phyloP scores from a whole-genome alignment of 1,284 basidiomycete genomes.

The Ustilago hordei region DNA sequence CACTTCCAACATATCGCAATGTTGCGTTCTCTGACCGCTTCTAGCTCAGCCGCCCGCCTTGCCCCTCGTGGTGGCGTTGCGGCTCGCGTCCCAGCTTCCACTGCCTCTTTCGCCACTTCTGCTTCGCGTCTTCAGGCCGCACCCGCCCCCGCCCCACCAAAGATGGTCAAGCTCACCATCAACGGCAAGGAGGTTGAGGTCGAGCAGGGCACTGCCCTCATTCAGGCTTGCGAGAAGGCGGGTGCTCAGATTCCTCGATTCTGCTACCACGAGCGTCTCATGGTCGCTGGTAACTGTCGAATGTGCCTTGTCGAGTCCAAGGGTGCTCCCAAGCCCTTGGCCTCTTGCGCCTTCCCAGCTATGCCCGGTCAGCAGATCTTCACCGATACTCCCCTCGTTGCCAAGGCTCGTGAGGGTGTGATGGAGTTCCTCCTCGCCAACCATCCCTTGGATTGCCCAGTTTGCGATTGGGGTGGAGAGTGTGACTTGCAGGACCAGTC shows the following conservation, averaged over 20 bases:
- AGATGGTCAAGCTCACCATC: constrained; percentile 69
- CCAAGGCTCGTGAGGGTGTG: constrained; percentile 90
- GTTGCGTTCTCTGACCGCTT: constrained; percentile 51
- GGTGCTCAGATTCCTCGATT: constrained; percentile 74
- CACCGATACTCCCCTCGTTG: constrained; percentile 93
- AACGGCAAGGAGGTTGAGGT: constrained; percentile 69
- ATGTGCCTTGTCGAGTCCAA: constrained; percentile 94
- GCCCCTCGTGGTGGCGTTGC: constrained; percentile 34
- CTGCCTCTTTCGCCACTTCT: constrained; percentile 55
- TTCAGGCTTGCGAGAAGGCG: constrained; percentile 84
- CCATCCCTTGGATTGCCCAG: constrained; percentile 97
- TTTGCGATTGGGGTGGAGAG: constrained; percentile 86
- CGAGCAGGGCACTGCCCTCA: constrained; percentile 75
- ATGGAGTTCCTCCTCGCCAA: constrained; percentile 99
- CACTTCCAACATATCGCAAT: constrained; percentile 18
- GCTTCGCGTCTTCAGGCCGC: constrained; percentile 55
- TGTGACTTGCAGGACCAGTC: constrained; percentile 99
- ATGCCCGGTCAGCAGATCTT: constrained; percentile 97
- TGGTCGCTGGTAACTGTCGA: constrained; percentile 68
- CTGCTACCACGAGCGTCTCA: constrained; percentile 86
- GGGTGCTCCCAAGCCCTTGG: constrained; percentile 87
- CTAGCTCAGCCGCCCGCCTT: constrained; percentile 43
- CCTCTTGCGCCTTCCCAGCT: constrained; percentile 89
- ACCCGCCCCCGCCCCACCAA: constrained; percentile 61
- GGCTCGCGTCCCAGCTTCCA: constrained; percentile 25